phyloP scores from a whole-genome alignment of 352 stramenopile genomes.

The Globisporangium spiculum region DNA sequence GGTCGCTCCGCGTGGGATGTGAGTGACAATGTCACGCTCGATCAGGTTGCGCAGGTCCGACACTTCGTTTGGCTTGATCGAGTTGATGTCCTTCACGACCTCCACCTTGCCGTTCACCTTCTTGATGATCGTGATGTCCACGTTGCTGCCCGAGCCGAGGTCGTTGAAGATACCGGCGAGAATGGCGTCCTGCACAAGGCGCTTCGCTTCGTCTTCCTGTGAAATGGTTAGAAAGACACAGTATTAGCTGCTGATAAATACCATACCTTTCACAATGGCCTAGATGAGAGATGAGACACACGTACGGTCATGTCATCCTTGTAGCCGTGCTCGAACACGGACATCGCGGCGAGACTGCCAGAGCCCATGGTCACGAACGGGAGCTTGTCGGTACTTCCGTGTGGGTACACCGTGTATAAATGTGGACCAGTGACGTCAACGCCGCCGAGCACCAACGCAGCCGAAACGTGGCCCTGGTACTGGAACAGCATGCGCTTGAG shows the following conservation, averaged over 20 bases:
- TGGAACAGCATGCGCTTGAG: constrained; percentile 97
- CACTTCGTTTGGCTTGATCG: constrained; percentile 92
- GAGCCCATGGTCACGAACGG: constrained; percentile 99
- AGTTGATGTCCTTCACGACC: constrained; percentile 90
- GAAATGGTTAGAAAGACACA: constrained; percentile 1
- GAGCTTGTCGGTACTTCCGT: constrained; percentile 96
- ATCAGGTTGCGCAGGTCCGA: constrained; percentile 84
- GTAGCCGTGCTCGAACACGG: constrained; percentile 95
- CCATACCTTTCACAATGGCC: too few relatives aligned
- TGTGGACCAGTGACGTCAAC: constrained; percentile 95
- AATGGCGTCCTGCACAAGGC: constrained; percentile 96
- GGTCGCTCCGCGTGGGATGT: constrained; percentile 78
- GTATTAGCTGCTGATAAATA: too few relatives aligned
- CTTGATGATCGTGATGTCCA: constrained; percentile 96
- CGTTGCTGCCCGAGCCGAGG: constrained; percentile 95
- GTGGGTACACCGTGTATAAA: constrained; percentile 98
- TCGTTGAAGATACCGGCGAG: constrained; percentile 98
- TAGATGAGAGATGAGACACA: too few relatives aligned
- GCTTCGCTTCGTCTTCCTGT: constrained; percentile 93
- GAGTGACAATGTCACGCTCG: constrained; percentile 77
- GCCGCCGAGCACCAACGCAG: constrained; percentile 97
- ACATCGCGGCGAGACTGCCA: constrained; percentile 98
- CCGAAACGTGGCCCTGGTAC: constrained; percentile 95
- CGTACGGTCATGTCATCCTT: constrained; percentile 91
- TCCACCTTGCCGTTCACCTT: constrained; percentile 79